Percentiles rank a stretch among this genome's conserved stretches.
phyloP scores from a whole-genome alignment of 192 early-diverging fungal species.

The Phlyctochytrium planicorne region DNA sequence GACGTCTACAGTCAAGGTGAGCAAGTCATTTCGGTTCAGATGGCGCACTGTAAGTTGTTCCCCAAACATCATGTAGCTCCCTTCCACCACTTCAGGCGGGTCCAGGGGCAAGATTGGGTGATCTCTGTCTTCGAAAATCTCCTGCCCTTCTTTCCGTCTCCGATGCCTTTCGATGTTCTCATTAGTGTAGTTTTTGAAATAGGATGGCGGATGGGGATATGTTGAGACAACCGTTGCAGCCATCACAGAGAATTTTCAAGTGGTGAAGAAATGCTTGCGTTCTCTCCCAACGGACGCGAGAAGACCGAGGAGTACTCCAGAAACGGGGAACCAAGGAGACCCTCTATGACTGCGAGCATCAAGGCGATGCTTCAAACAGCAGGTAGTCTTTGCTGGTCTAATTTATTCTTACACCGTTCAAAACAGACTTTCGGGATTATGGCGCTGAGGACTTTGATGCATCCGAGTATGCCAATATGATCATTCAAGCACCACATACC shows the following conservation, averaged over 20 bases:
- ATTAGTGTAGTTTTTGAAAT: constrained; percentile 24
- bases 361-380: neutral
- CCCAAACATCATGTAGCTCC: constrained; percentile 18
- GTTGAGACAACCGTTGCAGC: neutral
- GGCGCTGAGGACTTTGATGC: constrained; percentile 64
- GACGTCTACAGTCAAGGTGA: constrained; percentile 9
- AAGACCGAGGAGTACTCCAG: no score
- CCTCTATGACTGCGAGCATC: no score
- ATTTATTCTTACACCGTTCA: neutral
- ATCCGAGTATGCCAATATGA: constrained; percentile 62
- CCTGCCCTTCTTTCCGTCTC: neutral
- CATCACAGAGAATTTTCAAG: no score
- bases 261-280: no score
- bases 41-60: constrained; percentile 7
- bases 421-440: constrained; percentile 66
- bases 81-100: constrained; percentile 10
- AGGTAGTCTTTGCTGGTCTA: neutral
- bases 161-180: constrained; percentile 8
- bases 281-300: no score
- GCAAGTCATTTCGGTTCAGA: neutral
- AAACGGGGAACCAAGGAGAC: no score
- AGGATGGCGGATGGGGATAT: constrained; percentile 26
- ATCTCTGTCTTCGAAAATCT: neutral
- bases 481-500: constrained; percentile 53
- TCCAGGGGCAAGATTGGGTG: constrained; percentile 4